A percentile compares a stretch with the other conserved stretches of the same genome.
phyloP scores from a whole-genome alignment of 176 grass and related monocot genomes.

The Avena eriantha region DNA sequence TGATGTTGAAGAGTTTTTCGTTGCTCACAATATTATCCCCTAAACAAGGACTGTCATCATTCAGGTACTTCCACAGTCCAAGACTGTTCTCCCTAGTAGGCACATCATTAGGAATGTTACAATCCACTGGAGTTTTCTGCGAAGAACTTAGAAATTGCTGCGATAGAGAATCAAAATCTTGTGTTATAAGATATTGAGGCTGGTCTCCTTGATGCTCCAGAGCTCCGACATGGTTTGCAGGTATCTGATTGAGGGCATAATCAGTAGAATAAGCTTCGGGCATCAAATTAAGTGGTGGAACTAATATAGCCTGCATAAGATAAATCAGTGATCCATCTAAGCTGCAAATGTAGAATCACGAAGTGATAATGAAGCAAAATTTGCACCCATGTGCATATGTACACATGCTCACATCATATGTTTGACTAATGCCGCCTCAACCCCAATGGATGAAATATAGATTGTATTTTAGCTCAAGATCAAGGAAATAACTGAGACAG shows the following conservation, averaged over 20 bases:
- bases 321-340: slow-evolving; percentile 16
- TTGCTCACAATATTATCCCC: slow-evolving; percentile 43
- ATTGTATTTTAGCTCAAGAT: slow-evolving; percentile 10
- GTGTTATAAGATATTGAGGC: slow-evolving; percentile 32
- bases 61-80: slow-evolving; percentile 63
- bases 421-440: background rate
- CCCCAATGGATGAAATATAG: background rate
- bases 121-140: slow-evolving; percentile 28
- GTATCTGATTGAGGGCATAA: slow-evolving; percentile 40
- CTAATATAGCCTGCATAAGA: slow-evolving; percentile 47
- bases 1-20: slow-evolving; percentile 64
- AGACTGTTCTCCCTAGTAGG: slow-evolving; percentile 64
- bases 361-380: slow-evolving; percentile 24
- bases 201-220: slow-evolving; percentile 50
- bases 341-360: slow-evolving; percentile 24
- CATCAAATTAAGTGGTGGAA: slow-evolving; percentile 34
- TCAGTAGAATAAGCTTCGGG: slow-evolving; percentile 45
- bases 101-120: slow-evolving; percentile 42
- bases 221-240: slow-evolving; percentile 34
- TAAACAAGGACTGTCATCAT: slow-evolving; percentile 52
- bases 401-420: slow-evolving; percentile 16
- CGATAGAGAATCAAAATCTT: slow-evolving; percentile 51
- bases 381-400: slow-evolving; percentile 12
- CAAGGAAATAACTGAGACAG: background rate
- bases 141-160: slow-evolving; percentile 39